Base-by-base conservation (phyloP, 2,329 filamentous ascomycete species). In the Neonectria hederae region DNA sequence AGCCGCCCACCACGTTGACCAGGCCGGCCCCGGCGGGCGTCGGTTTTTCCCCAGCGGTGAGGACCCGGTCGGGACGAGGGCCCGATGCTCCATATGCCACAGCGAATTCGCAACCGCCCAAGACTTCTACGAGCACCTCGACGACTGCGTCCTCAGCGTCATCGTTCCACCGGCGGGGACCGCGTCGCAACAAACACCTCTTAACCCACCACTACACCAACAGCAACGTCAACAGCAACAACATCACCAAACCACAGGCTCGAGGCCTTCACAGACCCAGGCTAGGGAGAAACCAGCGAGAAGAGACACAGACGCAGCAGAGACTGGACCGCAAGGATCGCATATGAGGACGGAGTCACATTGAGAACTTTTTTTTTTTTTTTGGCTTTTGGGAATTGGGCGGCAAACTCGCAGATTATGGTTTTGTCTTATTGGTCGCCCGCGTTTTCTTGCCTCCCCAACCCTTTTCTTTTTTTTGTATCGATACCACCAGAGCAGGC, bases 51-150 rank as follows among this genome's bases (percentile, higher is more conserved):
- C 38, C n/a, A 60, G 62, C 19, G 67, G 63, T 11, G 69, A 72
- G 10, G 69, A 66, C 22, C 56, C 63, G 32, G 63, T 71, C 21
- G 66, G 75, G 28, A 86, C 88, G 9, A 92, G 92, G 54, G 94
- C 94, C 68, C 93, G 91, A 77, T 98, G 95, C 79, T 97, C 93
- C 4, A 98, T 96, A 68, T 98, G 95, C 79, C 87, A 89, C 45
- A 92, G 88, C 8, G 81, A 83, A 14, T 98, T 97, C 77, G 86
- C 86, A 70, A 95, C 91, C 65, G 93, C 95, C 3, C 95, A 98
- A 79, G 95, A 97, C 75, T 97, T 97, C 81, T 97, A 98, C 78
- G 95, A 98, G 82, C 95, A 98, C 83, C 83, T 97, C 69, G 95
- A 91, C 69, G 86, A 89, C 70, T 89, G 86, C 59, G 86, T 89